These are phyloP conservation scores for Casuarina glauca DNA, from an alignment of 306 rosid species.

Conservation along the genomic window DNA sequence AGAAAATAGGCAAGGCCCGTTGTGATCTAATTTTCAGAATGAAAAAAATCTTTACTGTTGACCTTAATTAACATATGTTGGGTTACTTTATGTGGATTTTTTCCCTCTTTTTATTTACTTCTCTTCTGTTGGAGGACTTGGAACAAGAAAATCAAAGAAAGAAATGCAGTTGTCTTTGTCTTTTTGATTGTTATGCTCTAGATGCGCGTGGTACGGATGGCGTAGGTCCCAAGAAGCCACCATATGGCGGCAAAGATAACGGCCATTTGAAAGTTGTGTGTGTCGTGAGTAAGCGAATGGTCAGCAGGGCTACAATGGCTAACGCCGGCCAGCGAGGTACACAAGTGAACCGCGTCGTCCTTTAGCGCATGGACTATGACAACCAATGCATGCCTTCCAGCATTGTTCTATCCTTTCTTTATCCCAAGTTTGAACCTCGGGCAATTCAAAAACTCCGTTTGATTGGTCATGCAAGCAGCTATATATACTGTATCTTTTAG, in stretches of 20 bases:
- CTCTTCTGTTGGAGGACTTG: background rate
- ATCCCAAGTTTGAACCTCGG: slow-evolving; percentile 2
- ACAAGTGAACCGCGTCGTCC: background rate
- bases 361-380: background rate
- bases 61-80: too few relatives aligned
- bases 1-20: too few relatives aligned
- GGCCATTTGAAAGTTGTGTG: slow-evolving; percentile 7
- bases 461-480: background rate
- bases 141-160: background rate
- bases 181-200: background rate
- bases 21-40: too few relatives aligned
- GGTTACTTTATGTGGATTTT: too few relatives aligned
- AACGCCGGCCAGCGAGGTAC: slow-evolving; percentile 34
- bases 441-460: slow-evolving; percentile 17
- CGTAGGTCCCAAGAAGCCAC: background rate
- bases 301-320: background rate
- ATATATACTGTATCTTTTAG: slow-evolving; percentile 3
- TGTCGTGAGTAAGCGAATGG: background rate
- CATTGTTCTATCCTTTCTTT: slow-evolving; percentile 29
- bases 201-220: background rate
- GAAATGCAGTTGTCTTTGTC: background rate
- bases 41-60: too few relatives aligned
- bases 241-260: slow-evolving; percentile 21
- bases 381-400: background rate
- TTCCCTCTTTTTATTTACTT: too few relatives aligned